Base-by-base conservation (phyloP, 169 alveolate species). In the Eimeria maxima region DNA sequence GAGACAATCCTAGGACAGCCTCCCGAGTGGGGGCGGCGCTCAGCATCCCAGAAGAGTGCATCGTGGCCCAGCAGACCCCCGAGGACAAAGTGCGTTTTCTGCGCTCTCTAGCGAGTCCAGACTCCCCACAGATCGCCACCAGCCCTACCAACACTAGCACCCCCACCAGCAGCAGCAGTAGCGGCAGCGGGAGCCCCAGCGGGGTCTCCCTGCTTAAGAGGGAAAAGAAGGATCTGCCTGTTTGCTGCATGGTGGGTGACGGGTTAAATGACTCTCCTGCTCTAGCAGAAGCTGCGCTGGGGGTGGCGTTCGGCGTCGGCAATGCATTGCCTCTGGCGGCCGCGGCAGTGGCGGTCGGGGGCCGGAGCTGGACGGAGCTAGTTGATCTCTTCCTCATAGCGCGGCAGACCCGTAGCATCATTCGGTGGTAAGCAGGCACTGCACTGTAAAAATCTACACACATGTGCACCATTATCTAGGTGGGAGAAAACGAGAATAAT, bases 241-340 rank as follows among this genome's bases (percentile, higher is more conserved):
- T 83, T 13, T 83, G 91, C 81, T 33, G 84, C 57, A 93, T 96
- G 97, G 95, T 94, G 16, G 97, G 97, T 4, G 97, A 96, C 67
- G 97, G 97, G 16, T 53, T 96, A 44, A 96, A 96, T 84, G 97
- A 96, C 63, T 95, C 95, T 42, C 96, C 95, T 11, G 96, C 97
- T 38, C 67, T 96, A 69, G 95, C 96, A 8, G 96, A 87, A 89
- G 96, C 97, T 11, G 96, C 87, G 67, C 73, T 96, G 14, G 97
- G 97, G n/a, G 91, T 96, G 50, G 96, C 97, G 22, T 60, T 96
- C 44, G 97, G 97, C 7, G 86, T 95, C 13, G 95, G 96, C 47
- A 95, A 88, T n/a, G 87, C 95, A 29, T 50, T 93, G 92, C 69
- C 96, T 4, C 80, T 87, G 29, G 80, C 76, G 14, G 96, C 97